These are phyloP conservation scores for Leccinum incarnatum DNA, from an alignment of 768 basidiomycete species.

Conservation along the genomic window DNA sequence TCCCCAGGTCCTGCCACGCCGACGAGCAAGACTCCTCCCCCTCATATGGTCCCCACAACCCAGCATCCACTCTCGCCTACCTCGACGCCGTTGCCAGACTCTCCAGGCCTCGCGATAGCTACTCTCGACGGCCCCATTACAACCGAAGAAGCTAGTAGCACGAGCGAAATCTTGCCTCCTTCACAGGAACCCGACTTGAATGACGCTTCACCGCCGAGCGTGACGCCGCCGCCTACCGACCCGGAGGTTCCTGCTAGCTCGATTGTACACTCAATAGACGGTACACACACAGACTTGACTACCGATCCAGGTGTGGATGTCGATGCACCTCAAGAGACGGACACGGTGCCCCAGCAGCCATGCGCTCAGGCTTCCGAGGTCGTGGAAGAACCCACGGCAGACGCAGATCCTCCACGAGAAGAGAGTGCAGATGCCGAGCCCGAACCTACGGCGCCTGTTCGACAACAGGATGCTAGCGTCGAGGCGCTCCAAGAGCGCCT, in stretches of 20 bases:
- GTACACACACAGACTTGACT: neutral
- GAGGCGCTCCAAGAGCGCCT: constrained; percentile 65
- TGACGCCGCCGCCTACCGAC: neutral
- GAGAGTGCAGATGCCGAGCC: neutral
- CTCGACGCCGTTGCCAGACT: constrained; percentile 44
- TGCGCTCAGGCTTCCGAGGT: neutral
- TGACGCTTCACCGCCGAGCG: neutral
- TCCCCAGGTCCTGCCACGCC: constrained; percentile 46
- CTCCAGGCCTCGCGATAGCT: constrained; percentile 23
- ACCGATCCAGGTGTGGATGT: neutral
- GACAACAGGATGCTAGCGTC: constrained; percentile 32
- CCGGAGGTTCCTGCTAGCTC: neutral
- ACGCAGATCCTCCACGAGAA: neutral
- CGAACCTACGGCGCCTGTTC: neutral
- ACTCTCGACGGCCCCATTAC: neutral
- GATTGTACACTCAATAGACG: neutral
- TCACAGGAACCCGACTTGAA: constrained; percentile 1
- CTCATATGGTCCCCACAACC: constrained; percentile 23
- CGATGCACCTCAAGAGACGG: neutral
- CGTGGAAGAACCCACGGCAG: neutral
- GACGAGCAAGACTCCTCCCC: constrained; percentile 41
- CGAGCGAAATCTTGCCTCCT: neutral
- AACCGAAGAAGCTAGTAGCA: constrained; percentile 1
- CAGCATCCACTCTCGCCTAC: constrained; percentile 42
- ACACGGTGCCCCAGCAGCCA: neutral